Conservation (phyloP, 2,329 filamentous ascomycete genomes). For the Malbranchea cinnamomea region DNA sequence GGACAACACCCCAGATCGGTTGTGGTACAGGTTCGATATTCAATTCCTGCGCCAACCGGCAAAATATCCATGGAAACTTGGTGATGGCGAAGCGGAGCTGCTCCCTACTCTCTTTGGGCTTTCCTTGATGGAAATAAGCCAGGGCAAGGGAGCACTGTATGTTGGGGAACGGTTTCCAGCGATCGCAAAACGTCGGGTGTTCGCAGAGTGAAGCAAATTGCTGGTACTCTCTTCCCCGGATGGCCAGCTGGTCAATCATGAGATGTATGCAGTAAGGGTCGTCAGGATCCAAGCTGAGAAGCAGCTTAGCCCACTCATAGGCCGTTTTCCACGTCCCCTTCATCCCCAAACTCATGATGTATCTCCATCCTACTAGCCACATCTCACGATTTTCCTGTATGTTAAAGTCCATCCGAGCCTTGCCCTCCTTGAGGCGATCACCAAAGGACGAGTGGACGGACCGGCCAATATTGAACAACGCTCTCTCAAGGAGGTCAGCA, state of each 20-base stretch:
- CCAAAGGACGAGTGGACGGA: slow-evolving; percentile 73
- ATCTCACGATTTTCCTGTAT: slow-evolving; percentile 83
- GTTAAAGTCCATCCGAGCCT: slow-evolving; percentile 65
- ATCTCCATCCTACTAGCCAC: slow-evolving; percentile 79
- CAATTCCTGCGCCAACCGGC: slow-evolving; percentile 63
- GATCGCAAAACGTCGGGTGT: slow-evolving; percentile 33
- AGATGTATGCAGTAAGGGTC: slow-evolving; percentile 78
- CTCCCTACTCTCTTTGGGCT: slow-evolving; percentile 49
- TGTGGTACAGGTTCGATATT: slow-evolving; percentile 61
- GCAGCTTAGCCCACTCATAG: slow-evolving; percentile 81
- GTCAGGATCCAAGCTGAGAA: slow-evolving; percentile 56
- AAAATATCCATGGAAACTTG: slow-evolving; percentile 71
- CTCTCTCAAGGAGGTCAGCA: slow-evolving; percentile 76
- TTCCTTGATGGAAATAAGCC: slow-evolving; percentile 57
- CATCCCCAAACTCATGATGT: slow-evolving; percentile 68
- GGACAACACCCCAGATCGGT: slow-evolving; percentile 65
- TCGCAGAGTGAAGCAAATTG: slow-evolving; percentile 59
- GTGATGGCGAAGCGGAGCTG: slow-evolving; percentile 54
- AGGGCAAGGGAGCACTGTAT: slow-evolving; percentile 62
- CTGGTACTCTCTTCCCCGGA: slow-evolving; percentile 63
- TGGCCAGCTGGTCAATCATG: slow-evolving; percentile 66
- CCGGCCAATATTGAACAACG: slow-evolving; percentile 85
- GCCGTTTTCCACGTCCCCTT: slow-evolving; percentile 91
- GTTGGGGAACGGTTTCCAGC: slow-evolving; percentile 47
- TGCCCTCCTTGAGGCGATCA: slow-evolving; percentile 58